These are phyloP conservation scores for Picochlorum sp. DNA, from an alignment of 139 green algal genomes.

Conservation along the genomic window DNA sequence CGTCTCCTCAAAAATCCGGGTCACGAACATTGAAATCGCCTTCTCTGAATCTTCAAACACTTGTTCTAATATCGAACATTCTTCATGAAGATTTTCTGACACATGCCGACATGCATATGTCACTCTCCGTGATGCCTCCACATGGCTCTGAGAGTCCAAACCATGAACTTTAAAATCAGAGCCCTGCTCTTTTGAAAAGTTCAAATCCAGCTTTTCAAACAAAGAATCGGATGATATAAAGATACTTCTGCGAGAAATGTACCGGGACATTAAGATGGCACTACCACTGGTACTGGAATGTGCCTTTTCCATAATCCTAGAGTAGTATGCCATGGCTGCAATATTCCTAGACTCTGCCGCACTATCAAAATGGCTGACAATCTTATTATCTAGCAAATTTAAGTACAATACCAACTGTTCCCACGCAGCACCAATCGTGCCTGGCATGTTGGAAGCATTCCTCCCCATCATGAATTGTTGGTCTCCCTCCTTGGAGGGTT, in stretches of 20 bases:
- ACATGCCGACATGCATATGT: slow-evolving; percentile 35
- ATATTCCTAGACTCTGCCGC: slow-evolving; percentile 33
- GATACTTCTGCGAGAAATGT: slow-evolving; percentile 42
- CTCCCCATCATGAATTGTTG: background rate
- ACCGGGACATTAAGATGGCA: slow-evolving; percentile 27
- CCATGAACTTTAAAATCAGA: too few species aligned
- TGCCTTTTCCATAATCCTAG: slow-evolving; percentile 48
- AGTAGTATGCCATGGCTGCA: slow-evolving; percentile 46
- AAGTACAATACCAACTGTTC: slow-evolving; percentile 50
- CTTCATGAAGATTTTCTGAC: slow-evolving; percentile 31
- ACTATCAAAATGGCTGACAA: slow-evolving; percentile 55
- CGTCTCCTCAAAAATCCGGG: slow-evolving; percentile 53
- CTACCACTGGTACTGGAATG: background rate
- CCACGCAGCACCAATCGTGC: slow-evolving; percentile 14
- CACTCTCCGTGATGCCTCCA: slow-evolving; percentile 22
- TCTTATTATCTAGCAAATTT: slow-evolving; percentile 48
- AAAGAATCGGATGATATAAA: slow-evolving; percentile 28
- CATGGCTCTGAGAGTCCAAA: background rate
- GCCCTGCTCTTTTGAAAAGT: background rate
- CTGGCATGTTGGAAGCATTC: background rate
- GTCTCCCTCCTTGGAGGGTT: background rate
- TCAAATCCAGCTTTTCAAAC: slow-evolving; percentile 12
- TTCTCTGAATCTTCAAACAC: slow-evolving; percentile 32
- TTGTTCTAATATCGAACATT: slow-evolving; percentile 45
- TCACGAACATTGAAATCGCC: slow-evolving; percentile 34